A percentile compares a stretch with the other conserved stretches of the same genome.
Evolutionary conservation across 768 basidiomycete species (phyloP).

Genomic region (Termitomyces sp.): DNA sequence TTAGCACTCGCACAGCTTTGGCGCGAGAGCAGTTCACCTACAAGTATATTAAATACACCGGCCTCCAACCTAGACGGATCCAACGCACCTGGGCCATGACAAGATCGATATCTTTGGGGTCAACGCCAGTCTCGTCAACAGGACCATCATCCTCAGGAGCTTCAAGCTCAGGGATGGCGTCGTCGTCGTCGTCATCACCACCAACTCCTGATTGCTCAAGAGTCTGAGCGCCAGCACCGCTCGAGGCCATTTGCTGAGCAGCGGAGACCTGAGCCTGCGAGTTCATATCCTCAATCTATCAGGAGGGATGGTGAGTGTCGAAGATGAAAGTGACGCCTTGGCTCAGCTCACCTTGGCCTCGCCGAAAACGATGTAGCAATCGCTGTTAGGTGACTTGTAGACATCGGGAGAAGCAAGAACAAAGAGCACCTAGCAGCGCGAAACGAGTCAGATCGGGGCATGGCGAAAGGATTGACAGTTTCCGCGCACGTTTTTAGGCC

Average conservation of each 20-base stretch:
- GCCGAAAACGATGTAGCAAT: conserved; percentile 98
- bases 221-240: conserved; percentile 38
- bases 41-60: background rate
- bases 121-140: conserved; percentile 83
- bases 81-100: conserved; percentile 61
- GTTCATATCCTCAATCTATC: conserved; percentile 84
- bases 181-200: conserved; percentile 66
- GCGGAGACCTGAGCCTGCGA: conserved; percentile 70
- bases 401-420: conserved; percentile 94
- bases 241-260: conserved; percentile 70
- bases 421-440: conserved; percentile 63
- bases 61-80: background rate
- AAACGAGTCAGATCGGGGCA: background rate
- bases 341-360: conserved; percentile 74
- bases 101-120: conserved; percentile 91
- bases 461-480: conserved; percentile 1
- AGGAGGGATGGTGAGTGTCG: background rate
- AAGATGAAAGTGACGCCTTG: too few relatives aligned
- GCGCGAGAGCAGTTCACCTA: conserved; percentile 87
- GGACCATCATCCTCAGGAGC: conserved; percentile 76
- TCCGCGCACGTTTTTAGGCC: conserved; percentile 82
- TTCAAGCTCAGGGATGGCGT: conserved; percentile 82
- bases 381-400: conserved; percentile 95
- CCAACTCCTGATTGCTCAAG: conserved; percentile 47
- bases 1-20: conserved; percentile 86